Conservation (phyloP, 2,329 filamentous ascomycete genomes). For the Stachybotrys chartarum region DNA sequence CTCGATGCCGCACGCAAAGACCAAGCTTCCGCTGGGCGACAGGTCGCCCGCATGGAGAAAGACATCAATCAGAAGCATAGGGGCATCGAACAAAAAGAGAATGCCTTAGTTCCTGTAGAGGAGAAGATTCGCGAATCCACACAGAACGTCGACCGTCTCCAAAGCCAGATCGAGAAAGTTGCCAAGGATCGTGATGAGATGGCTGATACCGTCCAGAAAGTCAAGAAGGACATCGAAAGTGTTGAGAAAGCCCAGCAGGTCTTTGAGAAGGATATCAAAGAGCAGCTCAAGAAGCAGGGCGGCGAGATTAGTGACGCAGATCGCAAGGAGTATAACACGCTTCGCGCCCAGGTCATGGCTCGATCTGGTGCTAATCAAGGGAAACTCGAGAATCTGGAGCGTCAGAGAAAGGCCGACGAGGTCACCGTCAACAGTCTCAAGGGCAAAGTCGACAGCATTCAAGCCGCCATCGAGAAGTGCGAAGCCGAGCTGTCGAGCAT, state of each 20-base stretch:
- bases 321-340: constrained; percentile 78
- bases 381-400: constrained; percentile 77
- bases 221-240: constrained; percentile 70
- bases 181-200: constrained; percentile 71
- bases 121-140: constrained; percentile 82
- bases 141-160: constrained; percentile 61
- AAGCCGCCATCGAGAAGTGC: constrained; percentile 67
- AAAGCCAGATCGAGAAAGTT: constrained; percentile 62
- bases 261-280: constrained; percentile 83
- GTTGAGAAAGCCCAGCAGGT: constrained; percentile 87
- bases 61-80: constrained; percentile 81
- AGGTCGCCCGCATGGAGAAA: constrained; percentile 76
- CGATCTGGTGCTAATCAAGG: constrained; percentile 74
- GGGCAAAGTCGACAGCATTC: constrained; percentile 74
- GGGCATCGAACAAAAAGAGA: constrained; percentile 79
- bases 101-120: constrained; percentile 78
- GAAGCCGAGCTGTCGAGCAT: constrained; percentile 64
- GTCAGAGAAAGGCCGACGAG: constrained; percentile 84
- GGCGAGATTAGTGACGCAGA: constrained; percentile 80
- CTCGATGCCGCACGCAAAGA: constrained; percentile 78
- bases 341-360: constrained; percentile 79
- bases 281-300: constrained; percentile 78
- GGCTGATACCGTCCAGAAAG: constrained; percentile 58
- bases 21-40: constrained; percentile 69
- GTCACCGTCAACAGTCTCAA: constrained; percentile 85